These are phyloP conservation scores for Xylariales sp. DNA, from an alignment of 2,329 filamentous ascomycete genomes.

Conservation along the genomic window DNA sequence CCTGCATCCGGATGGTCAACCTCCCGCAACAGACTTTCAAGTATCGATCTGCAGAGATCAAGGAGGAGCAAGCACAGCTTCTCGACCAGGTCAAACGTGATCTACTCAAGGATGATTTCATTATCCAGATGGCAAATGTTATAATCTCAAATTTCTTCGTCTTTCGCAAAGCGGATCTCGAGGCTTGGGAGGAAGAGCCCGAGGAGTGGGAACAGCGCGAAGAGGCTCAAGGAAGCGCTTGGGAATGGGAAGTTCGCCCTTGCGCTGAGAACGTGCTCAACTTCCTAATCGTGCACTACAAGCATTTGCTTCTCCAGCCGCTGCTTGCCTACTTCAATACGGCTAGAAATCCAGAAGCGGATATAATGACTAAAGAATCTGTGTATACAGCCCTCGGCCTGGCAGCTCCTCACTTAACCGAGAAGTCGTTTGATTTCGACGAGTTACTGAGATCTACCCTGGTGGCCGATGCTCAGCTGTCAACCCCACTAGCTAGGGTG, in stretches of 20 bases:
- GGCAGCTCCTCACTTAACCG: slow-evolving; percentile 72
- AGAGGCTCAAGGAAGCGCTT: slow-evolving; percentile 78
- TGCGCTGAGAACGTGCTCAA: slow-evolving; percentile 93
- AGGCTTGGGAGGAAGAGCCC: slow-evolving; percentile 90
- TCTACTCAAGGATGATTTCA: slow-evolving; percentile 71
- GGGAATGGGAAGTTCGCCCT: slow-evolving; percentile 87
- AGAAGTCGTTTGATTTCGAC: slow-evolving; percentile 77
- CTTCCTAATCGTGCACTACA: slow-evolving; percentile 86
- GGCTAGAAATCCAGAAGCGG: slow-evolving; percentile 60
- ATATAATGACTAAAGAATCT: slow-evolving; percentile 85
- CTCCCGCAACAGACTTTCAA: slow-evolving; percentile 78
- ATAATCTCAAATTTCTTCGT: slow-evolving; percentile 86
- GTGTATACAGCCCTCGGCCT: slow-evolving; percentile 92
- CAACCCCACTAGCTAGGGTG: slow-evolving; percentile 65
- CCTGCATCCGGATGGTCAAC: slow-evolving; percentile 82
- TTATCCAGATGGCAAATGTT: slow-evolving; percentile 76
- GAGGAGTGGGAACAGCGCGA: slow-evolving; percentile 94
- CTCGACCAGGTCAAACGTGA: slow-evolving; percentile 65
- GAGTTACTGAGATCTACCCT: slow-evolving; percentile 71
- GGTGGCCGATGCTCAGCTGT: slow-evolving; percentile 69
- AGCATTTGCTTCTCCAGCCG: slow-evolving; percentile 72
- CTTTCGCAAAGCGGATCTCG: slow-evolving; percentile 78
- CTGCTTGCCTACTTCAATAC: slow-evolving; percentile 79
- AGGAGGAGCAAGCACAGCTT: slow-evolving; percentile 70
- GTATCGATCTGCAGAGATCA: slow-evolving; percentile 69